Percentiles rank a stretch among this genome's conserved stretches.
phyloP scores from a whole-genome alignment of 148 eudicot genomes.

The Vaccinium macrocarpon region DNA sequence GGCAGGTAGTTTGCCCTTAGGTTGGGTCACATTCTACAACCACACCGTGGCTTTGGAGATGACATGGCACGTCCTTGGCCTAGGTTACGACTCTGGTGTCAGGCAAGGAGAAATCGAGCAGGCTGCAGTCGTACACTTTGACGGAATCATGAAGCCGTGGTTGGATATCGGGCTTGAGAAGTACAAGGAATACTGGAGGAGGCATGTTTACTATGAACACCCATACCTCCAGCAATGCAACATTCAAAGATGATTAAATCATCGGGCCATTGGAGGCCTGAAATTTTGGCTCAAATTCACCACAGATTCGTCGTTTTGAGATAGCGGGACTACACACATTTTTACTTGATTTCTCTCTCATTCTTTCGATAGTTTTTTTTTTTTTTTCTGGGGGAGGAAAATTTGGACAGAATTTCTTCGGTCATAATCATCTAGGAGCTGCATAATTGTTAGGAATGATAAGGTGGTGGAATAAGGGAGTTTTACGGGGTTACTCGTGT shows the following conservation, averaged over 20 bases:
- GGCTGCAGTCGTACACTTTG: slow-evolving; percentile 85
- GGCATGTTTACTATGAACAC: slow-evolving; percentile 52
- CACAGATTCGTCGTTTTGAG: background rate
- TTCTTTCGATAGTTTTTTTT: slow-evolving; percentile 15
- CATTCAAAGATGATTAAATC: slow-evolving; percentile 51
- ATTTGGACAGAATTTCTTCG: slow-evolving; percentile 12
- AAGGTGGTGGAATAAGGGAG: slow-evolving; percentile 9
- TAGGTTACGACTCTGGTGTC: slow-evolving; percentile 63
- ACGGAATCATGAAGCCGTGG: slow-evolving; percentile 95
- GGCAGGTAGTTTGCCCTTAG: slow-evolving; percentile 79
- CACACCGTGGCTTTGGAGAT: slow-evolving; percentile 53
- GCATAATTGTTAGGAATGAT: slow-evolving; percentile 23
- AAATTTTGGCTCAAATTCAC: background rate
- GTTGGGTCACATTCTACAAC: slow-evolving; percentile 91
- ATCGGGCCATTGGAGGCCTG: background rate
- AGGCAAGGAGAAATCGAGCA: slow-evolving; percentile 44
- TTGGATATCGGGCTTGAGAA: slow-evolving; percentile 73
- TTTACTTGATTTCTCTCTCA: slow-evolving; percentile 20
- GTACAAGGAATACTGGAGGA: slow-evolving; percentile 75
- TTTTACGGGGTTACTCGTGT: background rate
- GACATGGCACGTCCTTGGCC: slow-evolving; percentile 82
- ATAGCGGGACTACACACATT: background rate
- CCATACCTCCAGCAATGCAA: slow-evolving; percentile 85
- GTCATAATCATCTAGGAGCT: slow-evolving; percentile 17
- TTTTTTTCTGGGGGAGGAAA: background rate